Evolutionary conservation across 495 filamentous ascomycete genomes (phyloP), one percentile per base, ranked within the genome.

Genomic region (Apiosordaria backusii): DNA sequence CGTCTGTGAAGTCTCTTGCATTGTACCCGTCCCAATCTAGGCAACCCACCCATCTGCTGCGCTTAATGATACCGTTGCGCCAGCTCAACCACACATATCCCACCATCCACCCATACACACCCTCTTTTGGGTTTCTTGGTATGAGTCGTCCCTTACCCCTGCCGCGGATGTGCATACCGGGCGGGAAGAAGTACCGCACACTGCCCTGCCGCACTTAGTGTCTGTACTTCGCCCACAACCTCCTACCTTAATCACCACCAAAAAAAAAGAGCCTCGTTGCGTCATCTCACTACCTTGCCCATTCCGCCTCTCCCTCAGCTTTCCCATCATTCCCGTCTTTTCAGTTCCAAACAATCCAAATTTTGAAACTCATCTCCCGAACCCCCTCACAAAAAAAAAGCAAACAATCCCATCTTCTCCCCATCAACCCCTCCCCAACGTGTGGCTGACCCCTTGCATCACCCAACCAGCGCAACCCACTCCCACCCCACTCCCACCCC

Each of bases 31-130:
- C n/a, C n/a, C n/a, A n/a, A n/a, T 16, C 52, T 54, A n/a, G 16
- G 15, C 16, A 2, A 26, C 23, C 24, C 24, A 29, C 45, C 57
- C 26, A 23, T 50, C 45, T 52, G 61, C 65, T 67, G 65, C 65
- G 65, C 65, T 67, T 67, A 67, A 67, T 63, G 61, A 67, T 67
- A 54, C 60, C 53, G 53, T 55, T 55, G 22, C 53, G 18, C 53
- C 53, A 55, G 53, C 18, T 55, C 53, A 21, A 55, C 53, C 53
- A 55, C 53, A 55, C 53, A 55, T 55, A 55, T 55, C 53, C 55
- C 57, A 60, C 27, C 59, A n/a, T 18, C 21, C 29, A 27, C 57
- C 57, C 35, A 45, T 45, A 45, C 9, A 45, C 35, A 45, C n/a
- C n/a, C n/a, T n/a, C n/a, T n/a, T n/a, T n/a, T n/a, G n/a, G n/a